These are phyloP conservation scores for Tephrocybe sp. DNA, from an alignment of 768 basidiomycete species.

Conservation along the genomic window DNA sequence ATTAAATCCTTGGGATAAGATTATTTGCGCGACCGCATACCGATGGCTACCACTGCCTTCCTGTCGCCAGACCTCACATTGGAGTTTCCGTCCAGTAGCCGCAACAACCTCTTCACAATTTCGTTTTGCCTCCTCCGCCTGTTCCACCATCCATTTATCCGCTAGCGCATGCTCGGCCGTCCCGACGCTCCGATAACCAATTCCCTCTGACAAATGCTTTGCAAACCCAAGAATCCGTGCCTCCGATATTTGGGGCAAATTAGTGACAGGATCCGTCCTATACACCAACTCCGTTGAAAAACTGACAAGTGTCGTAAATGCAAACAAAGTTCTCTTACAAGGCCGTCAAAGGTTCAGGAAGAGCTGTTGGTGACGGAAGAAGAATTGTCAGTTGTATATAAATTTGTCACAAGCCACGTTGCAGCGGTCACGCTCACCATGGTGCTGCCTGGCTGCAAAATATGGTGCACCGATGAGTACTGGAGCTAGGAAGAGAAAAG, in stretches of 20 bases:
- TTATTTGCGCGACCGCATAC: conserved; percentile 42
- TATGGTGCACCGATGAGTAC: conserved; percentile 50
- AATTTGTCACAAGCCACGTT: conserved; percentile 8
- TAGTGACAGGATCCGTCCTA: conserved; percentile 49
- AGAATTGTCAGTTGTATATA: conserved; percentile 1
- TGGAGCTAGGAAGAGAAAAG: conserved; percentile 52
- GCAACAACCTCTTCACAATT: conserved; percentile 58
- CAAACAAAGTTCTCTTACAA: conserved; percentile 35
- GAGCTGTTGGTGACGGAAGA: conserved; percentile 32
- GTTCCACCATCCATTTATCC: conserved; percentile 76
- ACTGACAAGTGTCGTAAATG: neutral
- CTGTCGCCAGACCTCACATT: conserved; percentile 92
- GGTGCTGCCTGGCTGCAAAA: conserved; percentile 47
- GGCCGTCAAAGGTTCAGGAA: conserved; percentile 54
- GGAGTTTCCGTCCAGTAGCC: conserved; percentile 52
- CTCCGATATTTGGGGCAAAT: conserved; percentile 71
- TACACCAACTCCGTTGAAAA: neutral
- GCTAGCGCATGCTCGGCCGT: conserved; percentile 84
- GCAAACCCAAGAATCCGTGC: conserved; percentile 60
- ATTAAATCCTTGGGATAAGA: neutral
- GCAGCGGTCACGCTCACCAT: conserved; percentile 34
- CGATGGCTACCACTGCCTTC: conserved; percentile 85
- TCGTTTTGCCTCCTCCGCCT: conserved; percentile 57
- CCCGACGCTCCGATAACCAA: conserved; percentile 90
- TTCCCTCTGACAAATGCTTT: conserved; percentile 74